Percentiles rank a stretch among this genome's conserved stretches.
Evolutionary conservation across 78 protist genomes (phyloP).

Genomic region (Goniomonas avonlea): DNA sequence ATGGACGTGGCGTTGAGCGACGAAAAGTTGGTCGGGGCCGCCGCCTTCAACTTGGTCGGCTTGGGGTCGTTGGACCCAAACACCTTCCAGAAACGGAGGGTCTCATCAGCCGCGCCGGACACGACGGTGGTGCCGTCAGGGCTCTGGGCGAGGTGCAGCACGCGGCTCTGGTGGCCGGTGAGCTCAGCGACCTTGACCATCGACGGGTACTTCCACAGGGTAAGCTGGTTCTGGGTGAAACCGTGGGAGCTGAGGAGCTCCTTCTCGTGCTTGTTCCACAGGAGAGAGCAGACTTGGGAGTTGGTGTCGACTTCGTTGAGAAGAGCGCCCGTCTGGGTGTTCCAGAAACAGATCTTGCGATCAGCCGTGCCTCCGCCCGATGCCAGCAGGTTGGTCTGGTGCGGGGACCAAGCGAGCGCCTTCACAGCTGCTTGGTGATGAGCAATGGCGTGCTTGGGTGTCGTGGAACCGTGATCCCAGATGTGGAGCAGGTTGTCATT

Average conservation of each 20-base stretch:
- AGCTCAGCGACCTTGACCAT: slow-evolving; percentile 80
- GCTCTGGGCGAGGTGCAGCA: slow-evolving; percentile 86
- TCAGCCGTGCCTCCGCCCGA: slow-evolving; percentile 99
- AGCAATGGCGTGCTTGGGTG: slow-evolving; percentile 45
- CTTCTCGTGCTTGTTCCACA: slow-evolving; percentile 75
- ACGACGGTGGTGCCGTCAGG: slow-evolving; percentile 94
- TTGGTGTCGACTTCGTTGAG: slow-evolving; percentile 18
- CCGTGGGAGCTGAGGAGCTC: slow-evolving; percentile 98
- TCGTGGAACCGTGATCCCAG: slow-evolving; percentile 57
- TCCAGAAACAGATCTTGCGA: slow-evolving; percentile 92
- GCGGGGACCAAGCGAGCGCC: slow-evolving; percentile 99
- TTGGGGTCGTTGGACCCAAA: slow-evolving; percentile 34
- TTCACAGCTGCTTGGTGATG: slow-evolving; percentile 84
- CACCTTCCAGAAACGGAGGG: slow-evolving; percentile 97
- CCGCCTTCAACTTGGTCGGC: background rate
- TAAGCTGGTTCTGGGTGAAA: slow-evolving; percentile 87
- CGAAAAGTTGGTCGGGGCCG: too few species aligned
- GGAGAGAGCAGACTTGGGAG: slow-evolving; percentile 82
- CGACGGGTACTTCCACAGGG: slow-evolving; percentile 97
- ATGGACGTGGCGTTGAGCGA: too few species aligned
- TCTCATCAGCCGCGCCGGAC: slow-evolving; percentile 96
- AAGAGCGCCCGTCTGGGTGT: slow-evolving; percentile 64
- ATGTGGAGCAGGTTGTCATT: slow-evolving; percentile 95
- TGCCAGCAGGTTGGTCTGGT: slow-evolving; percentile 85
- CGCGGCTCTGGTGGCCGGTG: slow-evolving; percentile 91